Conservation (phyloP, 495 filamentous ascomycete species). For the Penicillium desertorum region DNA sequence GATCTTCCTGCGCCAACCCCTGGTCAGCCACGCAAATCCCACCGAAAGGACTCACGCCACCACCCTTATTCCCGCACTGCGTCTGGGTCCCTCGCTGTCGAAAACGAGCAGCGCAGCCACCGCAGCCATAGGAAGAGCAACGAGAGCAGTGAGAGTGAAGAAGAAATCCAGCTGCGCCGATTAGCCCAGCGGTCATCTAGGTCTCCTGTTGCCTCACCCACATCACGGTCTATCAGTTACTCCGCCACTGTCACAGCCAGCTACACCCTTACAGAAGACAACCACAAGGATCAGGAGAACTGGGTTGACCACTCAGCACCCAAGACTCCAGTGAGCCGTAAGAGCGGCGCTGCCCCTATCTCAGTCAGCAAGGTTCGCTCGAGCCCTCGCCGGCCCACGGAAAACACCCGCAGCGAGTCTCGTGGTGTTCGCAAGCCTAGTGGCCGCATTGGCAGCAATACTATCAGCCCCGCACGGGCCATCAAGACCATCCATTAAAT, state of each 20-base stretch:
- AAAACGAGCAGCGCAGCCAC: conserved; percentile 41
- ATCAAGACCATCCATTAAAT: conserved; percentile 24
- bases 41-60: conserved; percentile 58
- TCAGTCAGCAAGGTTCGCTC: conserved; percentile 71
- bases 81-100: conserved; percentile 42
- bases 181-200: conserved; percentile 59
- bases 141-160: conserved; percentile 67
- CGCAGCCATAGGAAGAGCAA: conserved; percentile 39
- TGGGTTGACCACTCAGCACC: conserved; percentile 49
- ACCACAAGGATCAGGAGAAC: conserved; percentile 48
- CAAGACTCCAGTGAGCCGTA: conserved; percentile 64
- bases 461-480: conserved; percentile 21
- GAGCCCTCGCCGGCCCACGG: conserved; percentile 60
- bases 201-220: conserved; percentile 47
- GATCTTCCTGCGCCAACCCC: conserved; percentile 93
- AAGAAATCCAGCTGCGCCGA: conserved; percentile 73
- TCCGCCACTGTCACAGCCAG: conserved; percentile 48
- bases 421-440: conserved; percentile 85
- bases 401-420: conserved; percentile 50
- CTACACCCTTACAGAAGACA: conserved; percentile 44
- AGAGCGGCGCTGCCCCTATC: conserved; percentile 65
- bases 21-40: conserved; percentile 89
- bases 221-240: conserved; percentile 51
- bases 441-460: conserved; percentile 81
- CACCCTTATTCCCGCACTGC: conserved; percentile 53